A percentile compares a stretch with the other conserved stretches of the same genome.
These are phyloP conservation scores for Pseudocercospora cruenta DNA, from an alignment of 2,329 filamentous ascomycete genomes.

Conservation along the genomic window DNA sequence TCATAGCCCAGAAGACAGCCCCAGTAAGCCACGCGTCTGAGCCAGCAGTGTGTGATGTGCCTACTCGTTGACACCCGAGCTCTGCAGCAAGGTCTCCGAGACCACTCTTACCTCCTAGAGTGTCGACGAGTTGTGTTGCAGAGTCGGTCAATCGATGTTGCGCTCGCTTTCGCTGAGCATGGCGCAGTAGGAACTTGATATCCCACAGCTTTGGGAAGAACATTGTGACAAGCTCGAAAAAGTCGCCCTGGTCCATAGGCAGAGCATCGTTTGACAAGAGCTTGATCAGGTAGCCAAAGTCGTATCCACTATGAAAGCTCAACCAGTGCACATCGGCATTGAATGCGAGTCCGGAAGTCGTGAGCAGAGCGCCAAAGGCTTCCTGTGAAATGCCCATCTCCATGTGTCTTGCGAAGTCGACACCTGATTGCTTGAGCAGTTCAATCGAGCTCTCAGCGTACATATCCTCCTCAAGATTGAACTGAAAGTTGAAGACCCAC, in stretches of 20 bases:
- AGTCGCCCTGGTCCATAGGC: constrained; percentile 86
- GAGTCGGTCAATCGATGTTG: constrained; percentile 12
- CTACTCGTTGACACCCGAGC: constrained; percentile 85
- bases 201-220: constrained; percentile 95
- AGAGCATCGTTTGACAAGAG: constrained; percentile 81
- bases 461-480: constrained; percentile 94
- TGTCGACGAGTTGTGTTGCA: constrained; percentile 66
- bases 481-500: constrained; percentile 99
- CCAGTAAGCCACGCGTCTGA: constrained; percentile 93
- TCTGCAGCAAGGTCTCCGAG: constrained; percentile 93
- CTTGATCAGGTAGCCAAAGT: constrained; percentile 97
- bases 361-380: constrained; percentile 85
- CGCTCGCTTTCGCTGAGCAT: constrained; percentile 61
- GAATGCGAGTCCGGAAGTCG: constrained; percentile 88
- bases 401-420: constrained; percentile 83
- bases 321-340: constrained; percentile 92
- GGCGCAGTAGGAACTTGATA: constrained; percentile 96
- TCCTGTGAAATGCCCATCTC: constrained; percentile 88
- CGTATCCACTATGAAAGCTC: constrained; percentile 96
- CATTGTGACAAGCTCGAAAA: constrained; percentile 83
- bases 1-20: constrained; percentile 91
- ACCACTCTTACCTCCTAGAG: constrained; percentile 86
- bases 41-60: constrained; percentile 87
- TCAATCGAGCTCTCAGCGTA: constrained; percentile 95
- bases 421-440: constrained; percentile 86